phyloP scores from a whole-genome alignment of 176 grass and related monocot genomes.

The Olyra latifolia region DNA sequence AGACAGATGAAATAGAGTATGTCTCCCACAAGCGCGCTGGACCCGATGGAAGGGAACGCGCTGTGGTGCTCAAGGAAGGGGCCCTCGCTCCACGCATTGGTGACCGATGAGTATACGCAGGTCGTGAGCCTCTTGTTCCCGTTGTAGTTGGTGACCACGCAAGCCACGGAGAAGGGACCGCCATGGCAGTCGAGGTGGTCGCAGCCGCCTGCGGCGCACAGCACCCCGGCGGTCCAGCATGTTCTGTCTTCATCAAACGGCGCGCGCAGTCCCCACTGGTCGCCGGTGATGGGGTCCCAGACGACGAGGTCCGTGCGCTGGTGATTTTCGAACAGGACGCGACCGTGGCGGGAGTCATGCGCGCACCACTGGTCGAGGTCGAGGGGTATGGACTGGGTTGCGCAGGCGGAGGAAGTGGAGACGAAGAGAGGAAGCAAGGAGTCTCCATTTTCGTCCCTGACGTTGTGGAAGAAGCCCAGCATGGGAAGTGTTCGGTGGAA shows the following conservation, averaged over 20 bases:
- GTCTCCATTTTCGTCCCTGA: too few relatives aligned
- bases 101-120: constrained; percentile 10
- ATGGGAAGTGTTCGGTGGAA: not conserved
- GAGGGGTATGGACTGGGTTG: not conserved
- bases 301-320: not conserved
- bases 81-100: not conserved
- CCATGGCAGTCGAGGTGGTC: not conserved
- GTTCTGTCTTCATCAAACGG: not conserved
- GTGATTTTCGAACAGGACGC: not conserved
- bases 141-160: too few relatives aligned
- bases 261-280: not conserved
- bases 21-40: not conserved
- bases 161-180: not conserved
- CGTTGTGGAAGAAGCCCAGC: not conserved
- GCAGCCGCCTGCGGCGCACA: not conserved
- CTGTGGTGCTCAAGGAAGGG: not conserved
- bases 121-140: not conserved
- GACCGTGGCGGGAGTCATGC: constrained; percentile 18
- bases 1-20: constrained; percentile 1
- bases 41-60: not conserved
- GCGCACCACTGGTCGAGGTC: not conserved
- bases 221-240: not conserved
- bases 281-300: not conserved
- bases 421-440: not conserved
- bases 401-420: not conserved